Conservation (phyloP, 2,329 filamentous ascomycete genomes). For the Ilyonectria mors-panacis region DNA sequence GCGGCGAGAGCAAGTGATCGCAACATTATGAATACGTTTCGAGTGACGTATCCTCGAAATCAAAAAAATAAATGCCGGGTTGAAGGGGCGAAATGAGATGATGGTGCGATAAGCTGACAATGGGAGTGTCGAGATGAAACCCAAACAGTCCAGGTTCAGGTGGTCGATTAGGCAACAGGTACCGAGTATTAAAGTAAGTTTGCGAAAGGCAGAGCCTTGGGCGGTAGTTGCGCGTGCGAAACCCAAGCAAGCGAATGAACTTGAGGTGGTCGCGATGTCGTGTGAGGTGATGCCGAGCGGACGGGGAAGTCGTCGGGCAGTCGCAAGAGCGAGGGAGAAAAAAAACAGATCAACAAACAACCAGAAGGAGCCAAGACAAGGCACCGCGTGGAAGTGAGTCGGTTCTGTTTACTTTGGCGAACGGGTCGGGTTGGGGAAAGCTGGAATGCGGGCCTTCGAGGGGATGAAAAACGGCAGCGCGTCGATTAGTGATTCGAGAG, state of each 20-base stretch:
- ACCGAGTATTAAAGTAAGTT: constrained; percentile 11
- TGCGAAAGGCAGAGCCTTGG: constrained; percentile 19
- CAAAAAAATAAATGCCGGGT: constrained; percentile 15
- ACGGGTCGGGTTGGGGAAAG: constrained; percentile 1
- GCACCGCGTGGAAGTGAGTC: constrained; percentile 7
- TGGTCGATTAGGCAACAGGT: constrained; percentile 15
- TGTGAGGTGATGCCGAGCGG: constrained; percentile 2
- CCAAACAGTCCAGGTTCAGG: background rate
- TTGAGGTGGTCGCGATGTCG: constrained; percentile 17
- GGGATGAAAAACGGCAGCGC: constrained; percentile 15
- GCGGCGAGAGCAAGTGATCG: constrained; percentile 49
- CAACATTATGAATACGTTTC: constrained; percentile 50
- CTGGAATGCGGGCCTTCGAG: constrained; percentile 41
- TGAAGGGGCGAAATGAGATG: constrained; percentile 8
- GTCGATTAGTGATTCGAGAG: constrained; percentile 9
- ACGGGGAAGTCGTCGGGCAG: constrained; percentile 1
- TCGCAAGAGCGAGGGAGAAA: background rate
- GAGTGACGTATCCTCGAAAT: constrained; percentile 8
- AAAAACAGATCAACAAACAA: background rate
- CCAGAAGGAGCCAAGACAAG: constrained; percentile 1
- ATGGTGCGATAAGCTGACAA: constrained; percentile 21
- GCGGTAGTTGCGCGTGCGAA: constrained; percentile 14
- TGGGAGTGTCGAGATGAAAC: constrained; percentile 10
- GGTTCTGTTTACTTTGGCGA: constrained; percentile 20
- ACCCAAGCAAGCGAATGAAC: constrained; percentile 25